Evolutionary conservation across 352 stramenopile species (phyloP), one percentile per base, ranked within the genome.

Genomic region (Pythium dissotocum): DNA sequence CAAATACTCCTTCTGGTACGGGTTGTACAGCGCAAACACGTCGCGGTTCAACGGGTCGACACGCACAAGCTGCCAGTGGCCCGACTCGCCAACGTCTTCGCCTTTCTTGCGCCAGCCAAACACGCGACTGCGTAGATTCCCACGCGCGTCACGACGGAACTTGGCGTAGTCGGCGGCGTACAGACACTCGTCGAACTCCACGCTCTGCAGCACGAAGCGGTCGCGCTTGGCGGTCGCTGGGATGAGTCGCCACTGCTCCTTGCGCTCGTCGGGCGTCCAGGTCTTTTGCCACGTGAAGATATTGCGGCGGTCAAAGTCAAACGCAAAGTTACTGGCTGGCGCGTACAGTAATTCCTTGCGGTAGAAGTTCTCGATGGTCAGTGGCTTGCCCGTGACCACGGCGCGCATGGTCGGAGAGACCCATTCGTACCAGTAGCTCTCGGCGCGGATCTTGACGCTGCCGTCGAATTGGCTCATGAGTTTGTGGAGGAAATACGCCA

Each of bases 21-120:
- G 76, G 63, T 93, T 93, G 63, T 93, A 93, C 4, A 93, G 61
- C 13, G 79, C 82, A 72, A 90, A 93, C 26, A 87, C 73, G 60
- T 93, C 82, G 40, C 82, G 71, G 10, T 71, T 59, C 6, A 61
- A 58, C 13, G 42, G 51, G 60, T 80, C 77, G 52, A 89, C 61
- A 1, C 76, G 61, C 24, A 91, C 62, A 2, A 93, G 63, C 58
- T 91, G 82, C 84, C 84, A 93, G 42, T 89, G 80, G 10, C 83
- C 82, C 1, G 75, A 71, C 8, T 78, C 74, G 9, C 82, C 84
- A 1, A 83, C 75, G 0, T 68, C 58, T 12, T 90, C 80, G 7
- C 68, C 57, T 10, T 54, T 62, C 63, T 87, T 86, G 36, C 84
- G 69, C 80, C 82, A 90, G 30, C 76, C 75, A 35, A 90, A 92